Evolutionary conservation across 768 basidiomycete genomes (phyloP).

Genomic region (Phanerodontia chrysosporium): DNA sequence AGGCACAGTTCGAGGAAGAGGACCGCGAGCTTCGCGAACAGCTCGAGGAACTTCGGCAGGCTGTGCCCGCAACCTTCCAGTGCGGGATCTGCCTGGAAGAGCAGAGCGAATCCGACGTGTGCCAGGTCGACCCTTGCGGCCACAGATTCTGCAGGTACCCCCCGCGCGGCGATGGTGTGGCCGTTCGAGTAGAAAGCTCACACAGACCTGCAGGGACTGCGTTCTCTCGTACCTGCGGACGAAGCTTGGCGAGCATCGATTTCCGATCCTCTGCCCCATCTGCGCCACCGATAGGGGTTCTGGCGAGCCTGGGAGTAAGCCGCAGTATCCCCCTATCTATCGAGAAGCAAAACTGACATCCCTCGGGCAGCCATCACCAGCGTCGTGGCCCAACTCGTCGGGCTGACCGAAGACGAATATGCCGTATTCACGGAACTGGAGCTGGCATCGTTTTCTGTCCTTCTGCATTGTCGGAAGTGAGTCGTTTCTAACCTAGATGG

Average conservation of each 20-base stretch:
- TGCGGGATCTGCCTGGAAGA: slow-evolving; percentile 43
- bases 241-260: slow-evolving; percentile 14
- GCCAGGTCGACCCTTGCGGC: slow-evolving; percentile 8
- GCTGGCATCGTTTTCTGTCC: slow-evolving; percentile 12
- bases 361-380: slow-evolving; percentile 2
- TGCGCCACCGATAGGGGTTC: slow-evolving; percentile 10
- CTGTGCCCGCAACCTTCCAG: slow-evolving; percentile 35
- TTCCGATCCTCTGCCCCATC: slow-evolving; percentile 13
- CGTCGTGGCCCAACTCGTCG: slow-evolving; percentile 1
- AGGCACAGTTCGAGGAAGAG: slow-evolving; percentile 39
- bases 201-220: slow-evolving; percentile 4
- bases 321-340: not conserved
- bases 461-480: slow-evolving; percentile 9
- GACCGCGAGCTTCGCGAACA: slow-evolving; percentile 34
- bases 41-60: slow-evolving; percentile 23
- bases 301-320: slow-evolving; percentile 12
- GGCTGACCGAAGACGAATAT: slow-evolving; percentile 12
- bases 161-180: not conserved
- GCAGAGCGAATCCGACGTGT: slow-evolving; percentile 2
- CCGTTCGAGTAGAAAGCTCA: not conserved
- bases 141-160: slow-evolving; percentile 14
- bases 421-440: slow-evolving; percentile 13
- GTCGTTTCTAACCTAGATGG: not conserved
- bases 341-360: not conserved
- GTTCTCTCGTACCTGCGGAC: slow-evolving; percentile 8